These are phyloP conservation scores for Fraxinus velutina DNA, from an alignment of 305 asterid species.

Conservation along the genomic window DNA sequence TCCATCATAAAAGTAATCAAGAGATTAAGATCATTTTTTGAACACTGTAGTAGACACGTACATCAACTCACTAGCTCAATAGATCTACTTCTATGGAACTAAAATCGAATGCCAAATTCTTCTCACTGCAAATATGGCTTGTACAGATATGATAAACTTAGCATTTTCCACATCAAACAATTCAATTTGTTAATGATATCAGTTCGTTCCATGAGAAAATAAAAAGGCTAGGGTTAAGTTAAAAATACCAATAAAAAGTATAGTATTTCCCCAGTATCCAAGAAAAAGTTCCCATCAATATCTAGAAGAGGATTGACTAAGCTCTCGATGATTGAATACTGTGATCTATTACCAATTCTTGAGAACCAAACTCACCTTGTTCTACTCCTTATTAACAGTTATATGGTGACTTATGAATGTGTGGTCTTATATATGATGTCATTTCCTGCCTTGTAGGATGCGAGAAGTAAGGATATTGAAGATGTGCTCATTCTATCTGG, in stretches of 20 bases:
- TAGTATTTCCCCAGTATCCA: background rate
- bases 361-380: background rate
- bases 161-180: background rate
- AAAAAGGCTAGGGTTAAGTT: background rate
- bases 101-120: background rate
- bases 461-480: constrained; percentile 87
- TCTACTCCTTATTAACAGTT: background rate
- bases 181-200: background rate
- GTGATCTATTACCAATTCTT: background rate
- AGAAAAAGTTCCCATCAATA: background rate
- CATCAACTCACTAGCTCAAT: background rate
- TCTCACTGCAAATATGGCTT: background rate
- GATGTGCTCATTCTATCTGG: constrained; percentile 93
- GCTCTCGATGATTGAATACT: background rate
- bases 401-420: background rate
- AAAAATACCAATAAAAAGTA: background rate
- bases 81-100: background rate
- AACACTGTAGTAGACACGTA: background rate
- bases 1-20: background rate
- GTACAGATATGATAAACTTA: background rate
- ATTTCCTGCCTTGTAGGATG: constrained; percentile 49
- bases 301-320: background rate
- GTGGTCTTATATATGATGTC: background rate
- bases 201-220: background rate
- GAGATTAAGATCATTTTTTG: background rate